phyloP scores from a whole-genome alignment of 345 rosid species.

The Diplotaxis tenuifolia region DNA sequence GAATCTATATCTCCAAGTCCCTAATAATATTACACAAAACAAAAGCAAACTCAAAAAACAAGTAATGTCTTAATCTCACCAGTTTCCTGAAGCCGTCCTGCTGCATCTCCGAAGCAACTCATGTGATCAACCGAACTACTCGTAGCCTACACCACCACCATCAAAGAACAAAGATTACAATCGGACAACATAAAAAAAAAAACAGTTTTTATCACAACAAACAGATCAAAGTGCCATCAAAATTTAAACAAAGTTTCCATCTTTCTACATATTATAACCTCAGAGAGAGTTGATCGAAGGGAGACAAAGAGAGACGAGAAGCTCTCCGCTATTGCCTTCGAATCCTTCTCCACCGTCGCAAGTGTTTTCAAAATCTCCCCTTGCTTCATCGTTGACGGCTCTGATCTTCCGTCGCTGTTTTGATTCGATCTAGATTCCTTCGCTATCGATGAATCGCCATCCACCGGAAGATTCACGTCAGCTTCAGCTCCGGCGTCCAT shows the following conservation, averaged over 20 bases:
- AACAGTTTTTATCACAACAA: not conserved
- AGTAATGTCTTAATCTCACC: conserved; percentile 34
- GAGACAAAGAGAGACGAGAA: conserved; percentile 79
- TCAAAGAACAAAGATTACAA: not conserved
- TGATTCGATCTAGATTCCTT: not conserved
- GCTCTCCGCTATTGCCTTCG: conserved; percentile 78
- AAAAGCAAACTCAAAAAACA: not conserved
- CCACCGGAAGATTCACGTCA: conserved; percentile 14
- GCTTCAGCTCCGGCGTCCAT: conserved; percentile 37
- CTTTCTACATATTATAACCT: conserved; percentile 43
- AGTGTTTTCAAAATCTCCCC: conserved; percentile 61
- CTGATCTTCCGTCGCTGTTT: conserved; percentile 19
- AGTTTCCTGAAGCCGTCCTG: conserved; percentile 75
- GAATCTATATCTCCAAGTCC: not conserved
- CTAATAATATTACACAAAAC: not conserved
- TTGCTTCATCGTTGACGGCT: conserved; percentile 37
- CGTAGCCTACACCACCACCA: conserved; percentile 51
- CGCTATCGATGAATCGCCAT: not conserved
- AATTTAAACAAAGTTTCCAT: not conserved
- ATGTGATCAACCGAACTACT: conserved; percentile 72
- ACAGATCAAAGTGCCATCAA: not conserved
- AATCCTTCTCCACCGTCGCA: conserved; percentile 80
- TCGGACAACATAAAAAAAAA: not conserved
- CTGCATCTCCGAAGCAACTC: conserved; percentile 80
- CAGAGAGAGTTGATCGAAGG: conserved; percentile 75